These are phyloP conservation scores for Chaetomium fimeti DNA, from an alignment of 495 filamentous ascomycete genomes.

Conservation along the genomic window DNA sequence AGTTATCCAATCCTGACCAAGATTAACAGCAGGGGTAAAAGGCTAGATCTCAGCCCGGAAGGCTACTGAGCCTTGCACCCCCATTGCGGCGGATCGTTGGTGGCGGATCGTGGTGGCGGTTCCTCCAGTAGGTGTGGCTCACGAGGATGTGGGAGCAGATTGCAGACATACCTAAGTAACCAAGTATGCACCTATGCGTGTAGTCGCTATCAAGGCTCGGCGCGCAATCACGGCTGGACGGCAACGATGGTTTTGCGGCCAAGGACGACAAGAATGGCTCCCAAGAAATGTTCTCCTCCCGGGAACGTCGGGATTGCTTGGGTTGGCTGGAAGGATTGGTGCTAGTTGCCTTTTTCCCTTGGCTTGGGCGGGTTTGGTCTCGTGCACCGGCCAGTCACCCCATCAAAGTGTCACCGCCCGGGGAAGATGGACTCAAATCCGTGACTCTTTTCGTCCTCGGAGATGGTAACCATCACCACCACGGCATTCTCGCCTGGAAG, in stretches of 20 bases:
- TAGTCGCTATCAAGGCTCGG: not conserved
- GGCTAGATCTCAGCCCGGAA: not conserved
- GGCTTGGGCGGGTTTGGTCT: not conserved
- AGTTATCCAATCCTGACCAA: not conserved
- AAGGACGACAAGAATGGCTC: not conserved
- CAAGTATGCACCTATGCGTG: no score
- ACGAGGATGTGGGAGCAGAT: no score
- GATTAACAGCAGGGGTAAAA: not conserved
- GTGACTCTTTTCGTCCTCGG: not conserved
- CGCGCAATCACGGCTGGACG: not conserved
- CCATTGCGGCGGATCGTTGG: not conserved
- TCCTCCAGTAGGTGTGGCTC: no score
- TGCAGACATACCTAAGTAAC: no score
- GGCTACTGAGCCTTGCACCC: not conserved
- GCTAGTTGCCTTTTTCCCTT: not conserved
- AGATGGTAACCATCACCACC: not conserved
- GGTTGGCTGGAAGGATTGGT: not conserved
- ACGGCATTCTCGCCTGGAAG: not conserved
- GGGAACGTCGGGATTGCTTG: not conserved
- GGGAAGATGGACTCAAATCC: not conserved
- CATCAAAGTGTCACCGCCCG: not conserved
- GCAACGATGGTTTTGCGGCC: not conserved
- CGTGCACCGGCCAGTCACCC: not conserved
- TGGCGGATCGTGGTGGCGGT: not conserved
- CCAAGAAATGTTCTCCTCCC: not conserved